Conservation (phyloP, 2,329 filamentous ascomycete genomes). For the Colletotrichum lindemuthianum region DNA sequence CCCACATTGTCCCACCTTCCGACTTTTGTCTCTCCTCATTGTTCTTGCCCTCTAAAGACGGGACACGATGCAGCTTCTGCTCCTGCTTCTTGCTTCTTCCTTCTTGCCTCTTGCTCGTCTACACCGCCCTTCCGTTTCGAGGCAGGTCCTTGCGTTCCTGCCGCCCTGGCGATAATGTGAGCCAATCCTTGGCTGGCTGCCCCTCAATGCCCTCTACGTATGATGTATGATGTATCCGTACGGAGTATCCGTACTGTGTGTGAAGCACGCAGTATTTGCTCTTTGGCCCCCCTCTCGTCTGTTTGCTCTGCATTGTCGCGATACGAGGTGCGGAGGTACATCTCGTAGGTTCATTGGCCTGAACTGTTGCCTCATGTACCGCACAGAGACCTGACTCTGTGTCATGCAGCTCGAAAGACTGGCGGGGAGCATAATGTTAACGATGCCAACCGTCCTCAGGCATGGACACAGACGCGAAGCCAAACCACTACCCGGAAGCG, state of each 20-base stretch:
- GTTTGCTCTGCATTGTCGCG: slow-evolving; percentile 17
- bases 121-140: slow-evolving; percentile 35
- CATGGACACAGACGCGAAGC: background rate
- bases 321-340: too few species aligned
- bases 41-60: too few species aligned
- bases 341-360: too few species aligned
- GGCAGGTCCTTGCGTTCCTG: slow-evolving; percentile 33
- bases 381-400: slow-evolving; percentile 9
- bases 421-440: too few species aligned
- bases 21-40: too few species aligned
- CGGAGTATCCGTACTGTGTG: too few species aligned
- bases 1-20: too few species aligned
- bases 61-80: too few species aligned
- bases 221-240: background rate
- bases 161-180: slow-evolving; percentile 1
- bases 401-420: too few species aligned
- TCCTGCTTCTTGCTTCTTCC: too few species aligned
- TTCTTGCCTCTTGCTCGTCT: slow-evolving; percentile 2
- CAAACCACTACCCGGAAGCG: too few species aligned
- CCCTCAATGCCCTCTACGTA: slow-evolving; percentile 15
- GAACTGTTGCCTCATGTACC: background rate
- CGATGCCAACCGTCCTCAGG: background rate
- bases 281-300: slow-evolving; percentile 3
- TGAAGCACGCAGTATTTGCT: background rate
- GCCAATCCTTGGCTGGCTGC: slow-evolving; percentile 15